Conservation (phyloP, 345 rosid genomes). For the Reutealis trisperma region DNA sequence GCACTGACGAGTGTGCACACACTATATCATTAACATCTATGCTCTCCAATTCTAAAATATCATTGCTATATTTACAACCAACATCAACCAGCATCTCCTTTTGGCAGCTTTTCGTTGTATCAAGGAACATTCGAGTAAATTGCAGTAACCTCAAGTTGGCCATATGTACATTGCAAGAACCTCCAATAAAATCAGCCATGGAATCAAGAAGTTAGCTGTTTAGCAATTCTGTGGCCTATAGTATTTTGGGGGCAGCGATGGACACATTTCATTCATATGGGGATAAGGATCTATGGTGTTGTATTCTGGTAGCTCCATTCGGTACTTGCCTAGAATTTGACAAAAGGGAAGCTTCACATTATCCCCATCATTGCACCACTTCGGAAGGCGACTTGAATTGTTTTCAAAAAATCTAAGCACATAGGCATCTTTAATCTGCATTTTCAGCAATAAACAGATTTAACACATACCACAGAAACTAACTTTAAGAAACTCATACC, state of each 20-base stretch:
- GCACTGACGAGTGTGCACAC: not conserved
- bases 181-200: not conserved
- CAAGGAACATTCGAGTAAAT: not conserved
- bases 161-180: not conserved
- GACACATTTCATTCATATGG: constrained; percentile 89
- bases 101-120: constrained; percentile 10
- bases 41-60: not conserved
- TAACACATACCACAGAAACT: not conserved
- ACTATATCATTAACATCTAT: not conserved
- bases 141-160: not conserved
- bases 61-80: constrained; percentile 26
- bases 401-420: constrained; percentile 67
- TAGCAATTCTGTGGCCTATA: constrained; percentile 64
- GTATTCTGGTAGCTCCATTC: constrained; percentile 94
- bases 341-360: constrained; percentile 79
- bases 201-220: constrained; percentile 15
- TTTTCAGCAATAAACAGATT: constrained; percentile 15
- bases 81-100: not conserved
- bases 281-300: constrained; percentile 85
- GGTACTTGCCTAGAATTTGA: constrained; percentile 84
- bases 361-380: constrained; percentile 92
- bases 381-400: constrained; percentile 77
- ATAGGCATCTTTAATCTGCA: constrained; percentile 91
- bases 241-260: constrained; percentile 87
- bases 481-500: not conserved